Base-by-base conservation (phyloP, 148 eudicot genomes). In the Chenopodium formosanum region DNA sequence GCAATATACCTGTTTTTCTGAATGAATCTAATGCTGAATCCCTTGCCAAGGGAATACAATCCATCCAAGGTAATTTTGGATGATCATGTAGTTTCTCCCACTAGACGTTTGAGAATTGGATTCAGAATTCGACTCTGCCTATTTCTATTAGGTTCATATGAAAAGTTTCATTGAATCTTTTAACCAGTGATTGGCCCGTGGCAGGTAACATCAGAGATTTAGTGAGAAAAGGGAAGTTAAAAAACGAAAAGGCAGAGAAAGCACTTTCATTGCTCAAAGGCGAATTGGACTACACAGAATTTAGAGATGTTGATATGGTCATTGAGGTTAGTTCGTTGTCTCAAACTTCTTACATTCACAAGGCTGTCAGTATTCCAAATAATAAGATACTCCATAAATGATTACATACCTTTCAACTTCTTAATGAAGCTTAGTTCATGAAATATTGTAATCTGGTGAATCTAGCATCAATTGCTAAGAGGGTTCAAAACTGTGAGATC, bases 251-350 rank as follows among this genome's bases (percentile, higher is more conserved):
- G 88, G 99, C 94, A 23, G 91, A 89, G 63, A 93, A 93, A 82
- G 97, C 97, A 79, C 86, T 92, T 79, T 89, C 88, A 46, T 75
- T 91, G 89, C 89, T 95, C 78, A 92, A 90, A 90, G 99, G 99
- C 78, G 94, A 82, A 37, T 78, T 93, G 88, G 97, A 95, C 82
- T 95, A 95, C 88, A 78, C 94, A 70, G 97, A 93, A 69, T 92
- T 95, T 80, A 85, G 81, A 83, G 90, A 93, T 82, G 97, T 88
- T 72, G 99, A 95, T 86, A 88, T 95, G 97, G 99, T 95, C 84
- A 93, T 95, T 48, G 97, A 95, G 97, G 99, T 93, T 11, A 52
- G 89, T 32, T 32, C 34, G 34, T 50, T 72, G 65, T 73, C 29
- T 77, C 67, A 74, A 31, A 72, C 56, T 22, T 32, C 27, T 40